A percentile compares a stretch with the other conserved stretches of the same genome.
Evolutionary conservation across 257 asterid genomes (phyloP).

Genomic region (Jasminum sambac): DNA sequence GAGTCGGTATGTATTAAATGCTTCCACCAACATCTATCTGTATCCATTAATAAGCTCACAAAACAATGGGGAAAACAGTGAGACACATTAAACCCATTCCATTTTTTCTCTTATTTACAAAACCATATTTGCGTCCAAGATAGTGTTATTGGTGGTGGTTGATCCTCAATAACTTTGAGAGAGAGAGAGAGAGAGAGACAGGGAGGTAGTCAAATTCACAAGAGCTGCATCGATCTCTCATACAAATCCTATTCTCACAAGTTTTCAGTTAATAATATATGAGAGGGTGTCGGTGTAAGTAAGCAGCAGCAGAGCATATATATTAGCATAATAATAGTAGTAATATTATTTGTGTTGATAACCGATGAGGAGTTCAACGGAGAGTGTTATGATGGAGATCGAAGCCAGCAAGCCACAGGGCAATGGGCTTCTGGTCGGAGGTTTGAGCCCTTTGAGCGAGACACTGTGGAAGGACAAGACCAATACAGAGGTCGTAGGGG

Average conservation of each 20-base stretch:
- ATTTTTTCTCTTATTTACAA: neutral
- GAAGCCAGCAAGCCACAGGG: conserved; percentile 76
- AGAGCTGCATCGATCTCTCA: conserved; percentile 25
- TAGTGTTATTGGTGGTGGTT: conserved; percentile 6
- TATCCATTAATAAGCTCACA: conserved; percentile 33
- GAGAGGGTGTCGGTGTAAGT: too few relatives aligned
- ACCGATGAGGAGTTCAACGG: conserved; percentile 39
- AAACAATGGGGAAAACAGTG: conserved; percentile 15
- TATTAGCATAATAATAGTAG: too few relatives aligned
- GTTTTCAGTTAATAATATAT: neutral
- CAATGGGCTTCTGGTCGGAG: conserved; percentile 71
- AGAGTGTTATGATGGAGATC: conserved; percentile 84
- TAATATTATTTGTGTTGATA: too few relatives aligned
- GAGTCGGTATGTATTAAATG: conserved; percentile 50
- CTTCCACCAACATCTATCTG: conserved; percentile 47
- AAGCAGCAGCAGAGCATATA: too few relatives aligned
- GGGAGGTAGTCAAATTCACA: conserved; percentile 51
- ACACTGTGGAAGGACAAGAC: conserved; percentile 91
- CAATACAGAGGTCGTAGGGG: conserved; percentile 72
- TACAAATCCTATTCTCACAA: conserved; percentile 25
- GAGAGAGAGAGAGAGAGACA: neutral
- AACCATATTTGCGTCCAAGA: neutral
- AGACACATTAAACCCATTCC: neutral
- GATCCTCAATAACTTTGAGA: conserved; percentile 5
- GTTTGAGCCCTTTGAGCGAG: conserved; percentile 92